Evolutionary conservation across 2,329 filamentous ascomycete species (phyloP), one percentile per base, ranked within the genome.

Genomic region (Leptographium lundbergii): DNA sequence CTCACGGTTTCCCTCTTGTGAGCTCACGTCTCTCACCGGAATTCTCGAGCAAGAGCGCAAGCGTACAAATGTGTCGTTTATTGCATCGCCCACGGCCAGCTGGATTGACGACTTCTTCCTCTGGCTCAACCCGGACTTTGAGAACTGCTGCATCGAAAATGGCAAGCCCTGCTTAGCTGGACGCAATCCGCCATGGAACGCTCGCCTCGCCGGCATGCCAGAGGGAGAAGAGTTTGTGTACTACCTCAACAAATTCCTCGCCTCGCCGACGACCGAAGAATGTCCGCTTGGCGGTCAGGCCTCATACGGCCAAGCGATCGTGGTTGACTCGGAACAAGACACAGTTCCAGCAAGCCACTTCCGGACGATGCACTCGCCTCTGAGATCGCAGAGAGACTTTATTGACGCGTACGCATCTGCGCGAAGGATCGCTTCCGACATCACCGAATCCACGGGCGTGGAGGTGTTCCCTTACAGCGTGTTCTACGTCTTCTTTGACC

Each of bases 401-500:
- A 99, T 99, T 72, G 80, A 84, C 32, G 90, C 94, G 0, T 96
- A 97, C 70, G 84, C 87, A 6, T 84, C 92, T 1, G 94, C 94
- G 3, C 88, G 92, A 22, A 88, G 94, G 61, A 96, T 99, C 63
- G 85, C 92, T 0, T 75, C 84, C 14, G 86, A 88, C 32, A 85
- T 99, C 57, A 86, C 80, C 17, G 73, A 81, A 57, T 78, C 80
- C 57, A 91, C 91, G 5, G 81, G 85, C 6, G 83, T 89, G 25
- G 85, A 94, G 27, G 86, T 99, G 3, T 99, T 99, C 78, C 90
- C 94, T 0, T 99, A 99, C 75, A 95, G 89, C 65, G 86, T 96
- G 61, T 96, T 96, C 71, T 99, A 99, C 75, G 91, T 99, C 70
- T 99, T 97, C 81, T 99, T 99, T 70, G 94, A 99, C 69, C 94